phyloP scores from a whole-genome alignment of 73 alveolate genomes.

The Symbiodinium pilosum region DNA sequence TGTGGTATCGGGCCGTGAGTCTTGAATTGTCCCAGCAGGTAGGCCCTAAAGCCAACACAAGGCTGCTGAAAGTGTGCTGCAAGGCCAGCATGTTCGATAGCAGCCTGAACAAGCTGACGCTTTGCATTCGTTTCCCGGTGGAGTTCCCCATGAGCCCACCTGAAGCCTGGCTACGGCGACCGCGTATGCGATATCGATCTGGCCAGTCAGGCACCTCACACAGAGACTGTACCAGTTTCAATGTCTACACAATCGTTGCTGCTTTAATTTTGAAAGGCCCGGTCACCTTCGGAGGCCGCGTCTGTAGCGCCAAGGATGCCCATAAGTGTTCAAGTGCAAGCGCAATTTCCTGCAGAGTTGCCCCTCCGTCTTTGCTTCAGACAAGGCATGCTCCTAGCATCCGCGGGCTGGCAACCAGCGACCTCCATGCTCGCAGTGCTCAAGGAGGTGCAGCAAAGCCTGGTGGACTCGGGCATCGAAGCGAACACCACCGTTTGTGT shows the following conservation, averaged over 20 bases:
- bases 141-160: conserved; percentile 84
- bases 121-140: conserved; percentile 84
- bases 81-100: conserved; percentile 88
- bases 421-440: conserved; percentile 77
- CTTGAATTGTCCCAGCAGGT: too few species aligned
- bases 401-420: conserved; percentile 90
- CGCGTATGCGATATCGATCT: conserved; percentile 57
- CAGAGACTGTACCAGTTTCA: too few species aligned
- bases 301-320: conserved; percentile 5
- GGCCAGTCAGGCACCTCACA: not conserved
- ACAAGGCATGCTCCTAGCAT: conserved; percentile 50
- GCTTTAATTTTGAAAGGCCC: conserved; percentile 38
- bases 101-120: conserved; percentile 46
- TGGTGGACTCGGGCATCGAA: conserved; percentile 62
- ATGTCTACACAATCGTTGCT: not conserved
- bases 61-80: not conserved
- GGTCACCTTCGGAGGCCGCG: conserved; percentile 86
- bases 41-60: too few species aligned
- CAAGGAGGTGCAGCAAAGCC: conserved; percentile 72
- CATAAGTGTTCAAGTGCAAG: too few species aligned
- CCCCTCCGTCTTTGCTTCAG: too few species aligned
- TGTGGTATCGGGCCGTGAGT: too few species aligned
- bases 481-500: conserved; percentile 55
- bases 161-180: conserved; percentile 78
- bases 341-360: too few species aligned